A percentile compares a stretch with the other conserved stretches of the same genome.
Conservation (phyloP, 208 protist species). For the Trypanosoma platydactyli region DNA sequence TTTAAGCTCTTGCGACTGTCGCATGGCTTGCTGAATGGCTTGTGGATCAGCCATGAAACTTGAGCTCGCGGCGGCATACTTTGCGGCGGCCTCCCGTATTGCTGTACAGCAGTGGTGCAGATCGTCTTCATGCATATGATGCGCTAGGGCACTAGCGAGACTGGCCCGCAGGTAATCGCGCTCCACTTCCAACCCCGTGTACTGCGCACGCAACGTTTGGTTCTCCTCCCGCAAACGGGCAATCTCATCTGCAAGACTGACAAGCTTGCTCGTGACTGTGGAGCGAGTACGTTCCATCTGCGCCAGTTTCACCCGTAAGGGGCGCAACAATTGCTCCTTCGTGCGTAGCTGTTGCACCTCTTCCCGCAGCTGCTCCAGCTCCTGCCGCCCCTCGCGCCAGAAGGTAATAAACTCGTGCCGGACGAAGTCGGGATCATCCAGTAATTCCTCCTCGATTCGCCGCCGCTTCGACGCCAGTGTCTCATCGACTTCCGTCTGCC, state of each 20-base stretch:
- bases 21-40: slow-evolving; percentile 51
- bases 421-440: slow-evolving; percentile 51
- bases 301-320: slow-evolving; percentile 49
- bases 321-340: slow-evolving; percentile 39
- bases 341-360: slow-evolving; percentile 39
- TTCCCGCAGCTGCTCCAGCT: slow-evolving; percentile 41
- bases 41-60: slow-evolving; percentile 65
- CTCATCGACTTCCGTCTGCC: slow-evolving; percentile 10
- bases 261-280: slow-evolving; percentile 43
- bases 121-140: slow-evolving; percentile 40
- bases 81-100: slow-evolving; percentile 62
- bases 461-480: slow-evolving; percentile 44
- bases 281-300: slow-evolving; percentile 52
- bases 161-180: slow-evolving; percentile 49
- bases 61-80: slow-evolving; percentile 55
- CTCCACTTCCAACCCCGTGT: slow-evolving; percentile 63
- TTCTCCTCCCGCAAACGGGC: slow-evolving; percentile 53
- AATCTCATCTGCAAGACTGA: slow-evolving; percentile 53
- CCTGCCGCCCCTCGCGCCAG: slow-evolving; percentile 67
- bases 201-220: slow-evolving; percentile 50
- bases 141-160: slow-evolving; percentile 23
- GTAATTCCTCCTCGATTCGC: slow-evolving; percentile 40
- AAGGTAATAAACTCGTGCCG: slow-evolving; percentile 63
- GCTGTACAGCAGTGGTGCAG: slow-evolving; percentile 39
- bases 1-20: slow-evolving; percentile 66